Evolutionary conservation across 108 stramenopile genomes (phyloP), one percentile per base, ranked within the genome.

Genomic region (Bacterosira constricta): DNA sequence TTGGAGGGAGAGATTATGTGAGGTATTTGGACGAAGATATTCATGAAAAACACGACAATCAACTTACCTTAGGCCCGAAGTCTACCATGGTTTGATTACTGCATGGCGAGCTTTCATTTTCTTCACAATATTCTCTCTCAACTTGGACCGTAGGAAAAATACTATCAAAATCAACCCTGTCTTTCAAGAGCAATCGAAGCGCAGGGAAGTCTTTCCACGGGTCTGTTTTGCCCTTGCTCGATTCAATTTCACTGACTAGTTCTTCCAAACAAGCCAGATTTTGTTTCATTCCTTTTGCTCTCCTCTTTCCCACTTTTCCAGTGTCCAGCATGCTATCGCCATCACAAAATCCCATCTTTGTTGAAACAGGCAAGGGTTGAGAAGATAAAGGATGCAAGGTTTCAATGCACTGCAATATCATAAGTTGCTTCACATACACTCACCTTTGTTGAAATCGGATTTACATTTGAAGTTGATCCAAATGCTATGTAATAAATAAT

Each of bases 261-360:
- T 90, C 93, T 62, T 94, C 93, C 53, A 89, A 71, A 71, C 88
- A 89, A 10, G 84, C 85, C 29, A 92, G 75, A 51, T 84, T 70
- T 27, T 46, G 47, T 32, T 75, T 45, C 11, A 6, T 56, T 26
- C 38, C 25, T 66, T 65, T 72, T 10, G 69, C 47, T 47, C 1
- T 35, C 15, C 36, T 62, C 23, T 34, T 38, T 13, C 38, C 32
- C n/a, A 25, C 31, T 18, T 41, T 61, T 5, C 20, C 11, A 7
- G 47, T 26, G 26, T 51, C 75, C 29, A n/a, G n/a, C n/a, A 53
- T 36, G 13, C 75, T 59, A 29, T 51, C 52, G 50, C 57, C 69
- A 54, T 68, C 66, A 51, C 75, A 65, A 39, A 77, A 87, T 34
- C 71, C 47, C n/a, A n/a, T n/a, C n/a, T n/a, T n/a, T n/a, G n/a